Conservation (phyloP, 305 asterid genomes). For the Fraxinus dipetala region DNA sequence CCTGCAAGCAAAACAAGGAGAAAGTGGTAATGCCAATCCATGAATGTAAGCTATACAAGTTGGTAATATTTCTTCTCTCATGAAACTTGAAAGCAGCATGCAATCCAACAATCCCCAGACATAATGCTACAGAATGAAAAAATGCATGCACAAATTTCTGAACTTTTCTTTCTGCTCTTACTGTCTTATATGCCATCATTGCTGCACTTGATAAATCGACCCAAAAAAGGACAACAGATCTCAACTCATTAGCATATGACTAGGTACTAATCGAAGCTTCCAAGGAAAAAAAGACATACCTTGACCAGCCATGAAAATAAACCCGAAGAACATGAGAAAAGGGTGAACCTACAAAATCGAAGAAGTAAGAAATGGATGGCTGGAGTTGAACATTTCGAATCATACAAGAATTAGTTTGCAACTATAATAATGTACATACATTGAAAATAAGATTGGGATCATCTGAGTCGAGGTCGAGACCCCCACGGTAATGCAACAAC, state of each 20-base stretch:
- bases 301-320: conserved; percentile 66
- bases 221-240: not conserved
- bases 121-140: conserved; percentile 51
- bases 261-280: not conserved
- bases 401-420: not conserved
- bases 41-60: conserved; percentile 72
- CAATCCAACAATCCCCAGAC: conserved; percentile 65
- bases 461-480: conserved; percentile 55
- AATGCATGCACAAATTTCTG: conserved; percentile 50
- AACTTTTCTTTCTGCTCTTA: conserved; percentile 36
- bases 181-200: conserved; percentile 79
- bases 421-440: conserved; percentile 24
- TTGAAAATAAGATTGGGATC: conserved; percentile 53
- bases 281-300: conserved; percentile 30
- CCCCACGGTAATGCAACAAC: conserved; percentile 78
- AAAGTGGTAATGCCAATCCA: conserved; percentile 80
- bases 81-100: conserved; percentile 77
- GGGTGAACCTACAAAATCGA: conserved; percentile 71
- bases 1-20: conserved; percentile 71
- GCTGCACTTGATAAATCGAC: conserved; percentile 36
- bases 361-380: not conserved
- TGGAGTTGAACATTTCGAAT: not conserved
- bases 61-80: conserved; percentile 24
- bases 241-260: not conserved
- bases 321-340: conserved; percentile 78